Conservation (phyloP, 2,329 filamentous ascomycete genomes). For the Epichloe brachyelytri region DNA sequence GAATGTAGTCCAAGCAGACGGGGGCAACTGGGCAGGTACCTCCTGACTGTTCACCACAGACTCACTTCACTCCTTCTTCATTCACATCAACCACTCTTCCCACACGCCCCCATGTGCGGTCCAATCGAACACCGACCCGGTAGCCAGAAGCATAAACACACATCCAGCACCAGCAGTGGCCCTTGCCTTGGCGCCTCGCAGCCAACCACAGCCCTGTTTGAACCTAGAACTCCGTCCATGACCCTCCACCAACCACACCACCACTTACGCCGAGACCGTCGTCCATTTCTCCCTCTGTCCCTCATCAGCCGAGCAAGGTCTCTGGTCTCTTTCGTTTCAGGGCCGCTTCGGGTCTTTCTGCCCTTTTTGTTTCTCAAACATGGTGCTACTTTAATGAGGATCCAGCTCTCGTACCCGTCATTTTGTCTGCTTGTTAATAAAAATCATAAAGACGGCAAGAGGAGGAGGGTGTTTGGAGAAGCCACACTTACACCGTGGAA, state of each 20-base stretch:
- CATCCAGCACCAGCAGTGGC: constrained; percentile 8
- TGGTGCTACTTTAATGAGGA: constrained; percentile 11
- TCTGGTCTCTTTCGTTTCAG: constrained; percentile 7
- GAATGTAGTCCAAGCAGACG: background rate
- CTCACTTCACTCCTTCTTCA: constrained; percentile 7
- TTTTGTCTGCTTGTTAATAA: constrained; percentile 1
- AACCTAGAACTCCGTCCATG: constrained; percentile 11
- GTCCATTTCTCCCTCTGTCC: constrained; percentile 8
- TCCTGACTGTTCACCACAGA: constrained; percentile 1
- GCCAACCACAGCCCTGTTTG: constrained; percentile 11
- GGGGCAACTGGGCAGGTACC: background rate
- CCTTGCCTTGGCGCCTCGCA: constrained; percentile 7
- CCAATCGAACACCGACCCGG: constrained; percentile 6
- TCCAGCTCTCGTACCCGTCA: constrained; percentile 1
- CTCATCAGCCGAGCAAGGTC: constrained; percentile 11
- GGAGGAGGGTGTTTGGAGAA: constrained; percentile 3
- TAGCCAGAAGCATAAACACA: constrained; percentile 7
- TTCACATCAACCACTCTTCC: background rate
- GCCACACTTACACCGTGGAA: constrained; percentile 4
- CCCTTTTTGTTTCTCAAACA: constrained; percentile 12
- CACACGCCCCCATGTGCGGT: constrained; percentile 3
- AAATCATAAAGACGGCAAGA: background rate
- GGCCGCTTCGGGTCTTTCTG: constrained; percentile 5
- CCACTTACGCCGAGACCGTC: constrained; percentile 11
- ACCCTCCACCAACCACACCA: constrained; percentile 9